Evolutionary conservation across 2,329 filamentous ascomycete genomes (phyloP).

Genomic region (Pseudogymnoascus sp.): DNA sequence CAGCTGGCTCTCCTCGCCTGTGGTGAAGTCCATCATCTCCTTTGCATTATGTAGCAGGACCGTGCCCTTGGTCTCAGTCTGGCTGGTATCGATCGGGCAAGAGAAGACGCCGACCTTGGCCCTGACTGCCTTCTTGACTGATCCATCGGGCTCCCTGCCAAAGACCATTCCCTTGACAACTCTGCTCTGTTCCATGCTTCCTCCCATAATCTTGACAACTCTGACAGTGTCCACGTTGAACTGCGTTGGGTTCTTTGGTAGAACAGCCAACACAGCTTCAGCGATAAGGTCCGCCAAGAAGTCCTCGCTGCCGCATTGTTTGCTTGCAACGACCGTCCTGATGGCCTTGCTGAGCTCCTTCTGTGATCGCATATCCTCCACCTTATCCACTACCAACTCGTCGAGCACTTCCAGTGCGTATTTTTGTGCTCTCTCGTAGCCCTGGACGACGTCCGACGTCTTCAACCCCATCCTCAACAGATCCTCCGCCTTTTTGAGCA

Average conservation of each 20-base stretch:
- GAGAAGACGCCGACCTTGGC: conserved; percentile 97
- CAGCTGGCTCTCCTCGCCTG: conserved; percentile 88
- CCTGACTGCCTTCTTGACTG: conserved; percentile 80
- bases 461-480: conserved; percentile 93
- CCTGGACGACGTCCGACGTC: conserved; percentile 92
- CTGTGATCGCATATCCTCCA: conserved; percentile 72
- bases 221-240: conserved; percentile 99
- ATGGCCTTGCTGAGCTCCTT: conserved; percentile 90
- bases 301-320: conserved; percentile 91
- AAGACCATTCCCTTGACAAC: conserved; percentile 99
- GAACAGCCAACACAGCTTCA: conserved; percentile 73
- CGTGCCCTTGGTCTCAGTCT: conserved; percentile 98
- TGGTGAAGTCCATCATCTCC: conserved; percentile 98
- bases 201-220: conserved; percentile 99
- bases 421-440: conserved; percentile 90
- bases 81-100: conserved; percentile 88
- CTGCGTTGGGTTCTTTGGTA: conserved; percentile 89
- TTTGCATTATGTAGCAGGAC: conserved; percentile 94
- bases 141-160: conserved; percentile 85
- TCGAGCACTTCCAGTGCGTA: conserved; percentile 80
- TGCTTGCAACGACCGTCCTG: conserved; percentile 89
- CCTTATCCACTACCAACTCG: conserved; percentile 83
- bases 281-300: conserved; percentile 79
- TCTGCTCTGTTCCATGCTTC: conserved; percentile 83
- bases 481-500: conserved; percentile 95